Conservation (phyloP, 768 basidiomycete genomes). For the Tricholoma furcatifolium region DNA sequence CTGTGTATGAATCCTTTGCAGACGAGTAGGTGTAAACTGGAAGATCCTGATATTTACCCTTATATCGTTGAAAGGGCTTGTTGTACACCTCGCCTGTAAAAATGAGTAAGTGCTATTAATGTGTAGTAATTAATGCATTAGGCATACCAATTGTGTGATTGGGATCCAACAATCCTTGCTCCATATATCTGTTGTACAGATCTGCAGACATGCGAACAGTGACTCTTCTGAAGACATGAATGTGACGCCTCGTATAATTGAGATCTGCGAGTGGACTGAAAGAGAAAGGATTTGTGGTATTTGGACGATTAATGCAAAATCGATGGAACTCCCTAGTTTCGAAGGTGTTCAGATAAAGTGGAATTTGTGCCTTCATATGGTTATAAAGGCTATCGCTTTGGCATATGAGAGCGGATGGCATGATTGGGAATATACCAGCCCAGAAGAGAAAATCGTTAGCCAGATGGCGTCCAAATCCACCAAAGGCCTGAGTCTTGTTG, state of each 20-base stretch:
- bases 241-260: background rate
- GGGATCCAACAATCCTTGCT: background rate
- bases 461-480: constrained; percentile 13
- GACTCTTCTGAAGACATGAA: background rate
- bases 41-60: background rate
- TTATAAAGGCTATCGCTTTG: background rate
- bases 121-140: background rate
- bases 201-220: background rate
- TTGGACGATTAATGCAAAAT: background rate
- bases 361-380: background rate
- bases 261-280: background rate
- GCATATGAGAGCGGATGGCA: background rate
- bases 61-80: background rate
- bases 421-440: background rate
- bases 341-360: background rate
- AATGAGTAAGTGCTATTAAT: background rate
- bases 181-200: background rate
- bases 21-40: background rate
- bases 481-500: constrained; percentile 7
- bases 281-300: background rate
- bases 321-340: background rate
- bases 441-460: constrained; percentile 12
- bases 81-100: background rate
- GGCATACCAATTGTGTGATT: background rate
- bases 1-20: background rate